These are phyloP conservation scores for Fonsecaea monophora DNA, from an alignment of 2,329 filamentous ascomycete species.

Conservation along the genomic window DNA sequence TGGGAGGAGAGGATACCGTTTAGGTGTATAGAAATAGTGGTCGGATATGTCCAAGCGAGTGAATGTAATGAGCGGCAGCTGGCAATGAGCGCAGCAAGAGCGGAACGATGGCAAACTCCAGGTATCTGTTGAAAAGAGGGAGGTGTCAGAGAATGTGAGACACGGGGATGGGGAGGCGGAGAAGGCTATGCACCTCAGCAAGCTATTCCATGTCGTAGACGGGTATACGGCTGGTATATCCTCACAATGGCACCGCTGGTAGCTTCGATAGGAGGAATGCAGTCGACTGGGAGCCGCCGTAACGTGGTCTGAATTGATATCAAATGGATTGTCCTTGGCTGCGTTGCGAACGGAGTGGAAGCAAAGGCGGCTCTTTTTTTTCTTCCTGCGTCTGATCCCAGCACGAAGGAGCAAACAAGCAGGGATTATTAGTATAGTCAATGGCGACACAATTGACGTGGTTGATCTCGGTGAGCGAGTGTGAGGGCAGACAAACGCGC, in stretches of 20 bases:
- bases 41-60: conserved; percentile 17
- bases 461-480: conserved; percentile 10
- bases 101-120: conserved; percentile 6
- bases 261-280: background rate
- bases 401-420: conserved; percentile 16
- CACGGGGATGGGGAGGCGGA: conserved; percentile 14
- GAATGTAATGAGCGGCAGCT: conserved; percentile 32
- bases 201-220: conserved; percentile 20
- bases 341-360: conserved; percentile 15
- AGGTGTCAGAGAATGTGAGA: conserved; percentile 24
- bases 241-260: conserved; percentile 5
- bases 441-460: background rate
- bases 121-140: conserved; percentile 22
- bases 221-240: conserved; percentile 2
- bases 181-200: conserved; percentile 20
- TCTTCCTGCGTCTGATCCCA: background rate
- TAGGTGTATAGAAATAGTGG: background rate
- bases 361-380: conserved; percentile 16
- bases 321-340: conserved; percentile 17
- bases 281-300: conserved; percentile 10
- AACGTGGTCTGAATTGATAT: conserved; percentile 12
- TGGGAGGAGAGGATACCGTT: conserved; percentile 4
- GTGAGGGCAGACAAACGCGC: conserved; percentile 19
- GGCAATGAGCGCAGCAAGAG: conserved; percentile 26
- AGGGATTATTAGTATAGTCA: conserved; percentile 2